Conservation (phyloP, 805 yeast genomes). For the Nakazawaea anatomiae region DNA sequence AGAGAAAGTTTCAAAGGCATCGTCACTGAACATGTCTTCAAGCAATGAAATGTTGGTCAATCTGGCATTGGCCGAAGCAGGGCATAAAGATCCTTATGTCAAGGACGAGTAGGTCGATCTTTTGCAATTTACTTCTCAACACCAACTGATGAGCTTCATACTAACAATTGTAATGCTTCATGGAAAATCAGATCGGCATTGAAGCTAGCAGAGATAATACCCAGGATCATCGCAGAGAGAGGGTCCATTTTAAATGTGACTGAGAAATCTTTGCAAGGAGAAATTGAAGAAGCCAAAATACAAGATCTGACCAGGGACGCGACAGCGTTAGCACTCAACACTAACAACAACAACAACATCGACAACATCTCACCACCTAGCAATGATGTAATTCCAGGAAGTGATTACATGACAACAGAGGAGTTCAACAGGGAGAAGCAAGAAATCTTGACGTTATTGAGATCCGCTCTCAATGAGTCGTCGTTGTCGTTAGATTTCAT, state of each 20-base stretch:
- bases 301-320: not conserved
- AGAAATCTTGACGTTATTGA: constrained; percentile 47
- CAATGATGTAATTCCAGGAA: not conserved
- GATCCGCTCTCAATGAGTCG: constrained; percentile 79
- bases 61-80: constrained; percentile 10
- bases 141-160: too few species aligned
- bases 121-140: too few species aligned
- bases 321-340: not conserved
- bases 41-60: constrained; percentile 7
- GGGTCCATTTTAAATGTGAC: constrained; percentile 55
- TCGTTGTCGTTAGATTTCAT: constrained; percentile 85
- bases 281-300: constrained; percentile 25
- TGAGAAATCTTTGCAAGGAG: constrained; percentile 45
- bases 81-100: constrained; percentile 10
- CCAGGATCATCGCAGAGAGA: constrained; percentile 51
- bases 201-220: constrained; percentile 49
- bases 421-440: constrained; percentile 43
- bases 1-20: not conserved
- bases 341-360: not conserved
- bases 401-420: constrained; percentile 21
- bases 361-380: not conserved
- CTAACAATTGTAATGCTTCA: too few species aligned
- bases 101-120: constrained; percentile 12
- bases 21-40: not conserved
- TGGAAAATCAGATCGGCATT: constrained; percentile 15